Evolutionary conservation across 2,329 filamentous ascomycete species (phyloP).

Genomic region (Metarhizium guizhouense): DNA sequence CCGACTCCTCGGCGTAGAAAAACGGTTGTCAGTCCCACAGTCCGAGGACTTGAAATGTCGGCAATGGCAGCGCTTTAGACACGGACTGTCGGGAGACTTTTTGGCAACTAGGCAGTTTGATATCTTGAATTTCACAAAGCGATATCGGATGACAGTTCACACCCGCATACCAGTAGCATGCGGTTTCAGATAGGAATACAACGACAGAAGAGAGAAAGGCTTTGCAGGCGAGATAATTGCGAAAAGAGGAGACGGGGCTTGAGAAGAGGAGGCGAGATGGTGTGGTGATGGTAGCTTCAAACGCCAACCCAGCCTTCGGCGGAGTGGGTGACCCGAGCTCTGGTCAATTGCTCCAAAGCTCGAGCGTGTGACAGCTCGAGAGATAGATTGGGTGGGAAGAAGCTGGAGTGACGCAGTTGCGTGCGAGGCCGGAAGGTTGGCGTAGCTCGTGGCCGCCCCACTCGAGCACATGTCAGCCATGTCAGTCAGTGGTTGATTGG

Average conservation of each 20-base stretch:
- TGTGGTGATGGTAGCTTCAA: slow-evolving; percentile 4
- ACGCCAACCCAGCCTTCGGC: neutral
- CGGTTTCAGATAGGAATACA: neutral
- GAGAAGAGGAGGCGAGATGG: slow-evolving; percentile 1
- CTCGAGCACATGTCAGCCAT: neutral
- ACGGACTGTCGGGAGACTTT: neutral
- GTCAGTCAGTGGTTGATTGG: neutral
- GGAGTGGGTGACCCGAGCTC: neutral
- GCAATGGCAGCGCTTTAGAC: neutral
- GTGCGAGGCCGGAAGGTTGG: neutral
- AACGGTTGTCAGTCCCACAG: neutral
- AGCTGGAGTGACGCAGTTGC: neutral
- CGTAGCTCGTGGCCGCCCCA: slow-evolving; percentile 2
- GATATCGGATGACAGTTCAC: neutral
- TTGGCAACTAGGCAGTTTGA: neutral
- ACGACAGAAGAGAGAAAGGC: neutral
- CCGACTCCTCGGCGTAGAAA: neutral
- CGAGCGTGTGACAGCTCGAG: neutral
- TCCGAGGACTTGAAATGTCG: neutral
- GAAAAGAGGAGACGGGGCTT: slow-evolving; percentile 2
- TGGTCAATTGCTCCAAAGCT: neutral
- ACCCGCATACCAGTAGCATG: neutral
- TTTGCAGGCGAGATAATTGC: neutral
- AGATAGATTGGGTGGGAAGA: neutral
- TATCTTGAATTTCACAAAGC: neutral